A percentile compares a stretch with the other conserved stretches of the same genome.
Evolutionary conservation across 768 basidiomycete species (phyloP).

Genomic region (Ephemerocybe angulata): DNA sequence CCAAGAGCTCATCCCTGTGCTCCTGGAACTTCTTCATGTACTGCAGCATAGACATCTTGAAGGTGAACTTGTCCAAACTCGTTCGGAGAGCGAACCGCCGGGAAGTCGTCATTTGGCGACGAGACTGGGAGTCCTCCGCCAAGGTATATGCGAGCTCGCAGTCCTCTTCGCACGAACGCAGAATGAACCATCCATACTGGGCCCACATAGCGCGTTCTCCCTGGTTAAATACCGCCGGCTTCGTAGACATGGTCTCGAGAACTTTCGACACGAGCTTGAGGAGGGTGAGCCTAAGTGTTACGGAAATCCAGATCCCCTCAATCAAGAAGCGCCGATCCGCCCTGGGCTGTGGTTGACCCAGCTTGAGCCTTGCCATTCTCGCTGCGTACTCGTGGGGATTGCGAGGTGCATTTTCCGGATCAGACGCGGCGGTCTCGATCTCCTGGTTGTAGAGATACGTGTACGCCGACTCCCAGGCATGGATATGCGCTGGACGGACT

Average conservation of each 20-base stretch:
- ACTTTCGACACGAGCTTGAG: constrained; percentile 40
- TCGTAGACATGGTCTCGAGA: constrained; percentile 29
- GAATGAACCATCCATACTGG: constrained; percentile 42
- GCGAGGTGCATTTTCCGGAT: constrained; percentile 35
- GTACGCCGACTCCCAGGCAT: constrained; percentile 61
- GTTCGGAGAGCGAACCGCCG: constrained; percentile 41
- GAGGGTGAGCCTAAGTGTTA: constrained; percentile 52
- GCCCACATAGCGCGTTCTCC: constrained; percentile 44
- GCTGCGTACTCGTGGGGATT: constrained; percentile 48
- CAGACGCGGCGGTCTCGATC: constrained; percentile 26
- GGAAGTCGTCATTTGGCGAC: constrained; percentile 49
- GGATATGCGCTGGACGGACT: constrained; percentile 51
- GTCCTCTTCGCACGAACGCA: constrained; percentile 45
- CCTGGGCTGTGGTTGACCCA: constrained; percentile 56
- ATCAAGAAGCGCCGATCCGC: constrained; percentile 59
- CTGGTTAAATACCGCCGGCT: constrained; percentile 13
- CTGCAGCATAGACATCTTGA: constrained; percentile 37
- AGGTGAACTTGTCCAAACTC: constrained; percentile 47
- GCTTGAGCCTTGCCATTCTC: constrained; percentile 44
- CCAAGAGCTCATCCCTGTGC: constrained; percentile 21
- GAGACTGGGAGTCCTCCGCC: constrained; percentile 46
- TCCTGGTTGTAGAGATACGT: constrained; percentile 49
- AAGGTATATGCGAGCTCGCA: constrained; percentile 42
- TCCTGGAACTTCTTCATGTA: constrained; percentile 22
- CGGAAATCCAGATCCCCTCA: constrained; percentile 54